Conservation (phyloP, 2,329 filamentous ascomycete genomes). For the Lojkania enalia region DNA sequence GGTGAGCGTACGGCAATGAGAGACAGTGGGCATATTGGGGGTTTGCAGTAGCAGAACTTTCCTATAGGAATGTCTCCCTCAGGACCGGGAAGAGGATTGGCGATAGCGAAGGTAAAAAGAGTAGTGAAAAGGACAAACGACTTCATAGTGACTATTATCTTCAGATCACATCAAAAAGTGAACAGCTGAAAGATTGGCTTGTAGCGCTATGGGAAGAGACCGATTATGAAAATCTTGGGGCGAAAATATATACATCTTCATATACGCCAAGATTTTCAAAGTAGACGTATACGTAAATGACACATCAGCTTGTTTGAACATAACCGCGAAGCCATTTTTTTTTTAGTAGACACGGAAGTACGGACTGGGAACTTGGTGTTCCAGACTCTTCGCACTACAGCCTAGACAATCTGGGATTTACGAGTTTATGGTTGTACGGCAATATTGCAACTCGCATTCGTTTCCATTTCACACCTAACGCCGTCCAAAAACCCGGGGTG, state of each 20-base stretch:
- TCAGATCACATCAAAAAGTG: not conserved
- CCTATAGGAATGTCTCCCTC: not conserved
- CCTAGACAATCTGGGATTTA: not conserved
- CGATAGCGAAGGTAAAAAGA: constrained; percentile 13
- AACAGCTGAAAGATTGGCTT: not conserved
- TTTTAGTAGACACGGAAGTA: no score
- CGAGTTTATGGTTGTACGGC: not conserved
- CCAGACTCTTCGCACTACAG: not conserved
- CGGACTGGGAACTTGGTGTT: no score
- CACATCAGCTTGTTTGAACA: no score
- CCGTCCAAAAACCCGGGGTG: no score
- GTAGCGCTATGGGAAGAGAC: not conserved
- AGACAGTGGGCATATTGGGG: constrained; percentile 18
- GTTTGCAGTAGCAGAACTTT: constrained; percentile 10
- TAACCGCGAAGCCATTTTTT: no score
- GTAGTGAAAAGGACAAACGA: constrained; percentile 8
- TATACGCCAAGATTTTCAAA: no score
- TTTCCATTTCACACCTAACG: not conserved
- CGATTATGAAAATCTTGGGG: not conserved
- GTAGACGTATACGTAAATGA: no score
- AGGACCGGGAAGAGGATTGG: constrained; percentile 8
- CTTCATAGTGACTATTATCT: constrained; percentile 13
- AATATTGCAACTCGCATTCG: constrained; percentile 4
- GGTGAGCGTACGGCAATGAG: constrained; percentile 20
- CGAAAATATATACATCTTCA: not conserved